phyloP scores from a whole-genome alignment of 2,329 filamentous ascomycete genomes.

The Aspergillus calidoustus region DNA sequence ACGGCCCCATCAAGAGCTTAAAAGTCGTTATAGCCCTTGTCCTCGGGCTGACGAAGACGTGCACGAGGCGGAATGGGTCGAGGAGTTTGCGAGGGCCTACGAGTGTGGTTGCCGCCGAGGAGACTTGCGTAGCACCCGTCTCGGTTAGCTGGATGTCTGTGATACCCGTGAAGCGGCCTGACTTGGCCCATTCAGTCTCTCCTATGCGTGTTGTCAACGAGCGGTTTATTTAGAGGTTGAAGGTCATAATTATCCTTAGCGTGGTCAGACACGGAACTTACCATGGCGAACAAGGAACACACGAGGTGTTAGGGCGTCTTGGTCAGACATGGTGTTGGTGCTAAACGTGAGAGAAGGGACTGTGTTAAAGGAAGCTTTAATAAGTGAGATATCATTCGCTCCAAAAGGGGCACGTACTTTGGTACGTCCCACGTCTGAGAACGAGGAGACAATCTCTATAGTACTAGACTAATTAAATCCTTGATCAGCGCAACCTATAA shows the following conservation, averaged over 20 bases:
- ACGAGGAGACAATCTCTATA: too few species aligned
- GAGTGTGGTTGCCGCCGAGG: not conserved
- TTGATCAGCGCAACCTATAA: too few species aligned
- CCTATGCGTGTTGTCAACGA: not conserved
- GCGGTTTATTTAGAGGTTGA: not conserved
- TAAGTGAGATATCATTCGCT: too few species aligned
- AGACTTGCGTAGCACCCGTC: not conserved
- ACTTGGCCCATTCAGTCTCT: conserved; percentile 17
- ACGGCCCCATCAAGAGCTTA: not conserved
- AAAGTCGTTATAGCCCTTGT: not conserved
- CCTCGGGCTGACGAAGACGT: not conserved
- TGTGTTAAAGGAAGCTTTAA: too few species aligned
- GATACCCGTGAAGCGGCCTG: conserved; percentile 67
- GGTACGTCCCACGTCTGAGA: too few species aligned
- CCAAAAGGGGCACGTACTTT: too few species aligned
- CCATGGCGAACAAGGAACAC: conserved; percentile 3
- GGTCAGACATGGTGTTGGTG: not conserved
- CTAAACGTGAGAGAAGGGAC: not conserved
- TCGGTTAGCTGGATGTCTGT: conserved; percentile 47
- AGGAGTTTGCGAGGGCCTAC: not conserved
- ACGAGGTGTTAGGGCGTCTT: not conserved
- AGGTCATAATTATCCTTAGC: not conserved
- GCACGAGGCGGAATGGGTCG: not conserved
- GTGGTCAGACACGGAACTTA: not conserved
- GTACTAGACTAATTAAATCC: too few species aligned